Base-by-base conservation (phyloP, 306 rosid species). In the Hylodesmum podocarpum region DNA sequence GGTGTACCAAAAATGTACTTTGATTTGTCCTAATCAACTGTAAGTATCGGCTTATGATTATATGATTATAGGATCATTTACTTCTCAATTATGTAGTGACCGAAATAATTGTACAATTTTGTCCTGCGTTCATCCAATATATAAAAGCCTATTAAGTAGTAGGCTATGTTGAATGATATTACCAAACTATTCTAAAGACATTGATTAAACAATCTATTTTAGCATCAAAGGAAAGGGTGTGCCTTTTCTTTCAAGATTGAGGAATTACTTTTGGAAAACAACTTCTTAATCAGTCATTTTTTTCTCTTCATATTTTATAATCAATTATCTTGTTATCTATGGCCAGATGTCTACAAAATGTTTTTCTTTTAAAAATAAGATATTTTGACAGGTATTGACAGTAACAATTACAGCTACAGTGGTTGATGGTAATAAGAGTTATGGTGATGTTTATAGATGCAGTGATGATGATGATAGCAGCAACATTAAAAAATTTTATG, bases 1-100 rank as follows among this genome's bases (percentile, higher is more conserved):
- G 77, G 77, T 55, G 21, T 16, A 57, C 68, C 67, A n/a, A 55
- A n/a, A 28, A 5, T n/a, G 70, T 27, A 39, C 22, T 13, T 54
- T n/a, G 76, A 36, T 24, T 3, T 18, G 15, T 54, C 77, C 25
- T 37, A 36, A 73, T n/a, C 78, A 39, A 15, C 43, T 18, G 5
- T n/a, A 54, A 36, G 51, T 31, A 36, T 19, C 53, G 39, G 50
- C 16, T 61, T 31, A 49, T 8, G 10, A 37, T 14, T 72, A 53
- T 31, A 49, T 8, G 10, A 37, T 14, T 72, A 53, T 37, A 51
- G 15, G 53, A 13, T 22, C 40, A 37, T 72, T 36, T 55, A 55
- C 15, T 19, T 36, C 33, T 14, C 5, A 44, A 25, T 43, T 43
- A 36, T 18, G 31, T 16, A 16, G 16, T 33, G 5, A 62, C 44